Conservation (phyloP, 108 stramenopile species). For the Aureococcus anophagefferens region DNA sequence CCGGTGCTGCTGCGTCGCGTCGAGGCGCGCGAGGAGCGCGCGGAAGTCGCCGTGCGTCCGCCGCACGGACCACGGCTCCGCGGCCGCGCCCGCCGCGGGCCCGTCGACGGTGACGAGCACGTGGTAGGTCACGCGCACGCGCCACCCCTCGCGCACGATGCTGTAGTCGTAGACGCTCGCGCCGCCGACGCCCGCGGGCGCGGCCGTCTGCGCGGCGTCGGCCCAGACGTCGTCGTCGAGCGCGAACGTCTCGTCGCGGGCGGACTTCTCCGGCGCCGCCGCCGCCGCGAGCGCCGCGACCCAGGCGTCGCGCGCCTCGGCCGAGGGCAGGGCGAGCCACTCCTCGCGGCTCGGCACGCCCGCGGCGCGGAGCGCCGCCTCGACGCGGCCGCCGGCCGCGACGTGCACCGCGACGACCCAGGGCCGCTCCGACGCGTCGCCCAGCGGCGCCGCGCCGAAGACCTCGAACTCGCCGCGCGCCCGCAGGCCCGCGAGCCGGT, state of each 20-base stretch:
- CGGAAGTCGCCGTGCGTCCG: neutral
- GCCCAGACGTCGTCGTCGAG: neutral
- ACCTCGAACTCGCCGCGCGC: neutral
- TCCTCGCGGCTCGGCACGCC: too few species aligned
- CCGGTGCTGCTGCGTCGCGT: neutral
- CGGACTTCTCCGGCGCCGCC: too few species aligned
- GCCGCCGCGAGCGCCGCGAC: neutral
- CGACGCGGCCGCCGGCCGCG: neutral
- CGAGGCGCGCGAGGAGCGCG: neutral
- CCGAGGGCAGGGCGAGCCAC: neutral
- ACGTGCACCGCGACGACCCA: neutral
- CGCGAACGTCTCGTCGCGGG: neutral
- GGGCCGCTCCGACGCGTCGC: neutral
- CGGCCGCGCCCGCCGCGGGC: neutral
- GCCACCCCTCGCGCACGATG: neutral
- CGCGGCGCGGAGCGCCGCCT: too few species aligned
- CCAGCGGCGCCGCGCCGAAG: neutral
- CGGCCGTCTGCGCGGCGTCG: neutral
- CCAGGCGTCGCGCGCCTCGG: neutral
- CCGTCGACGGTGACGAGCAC: neutral
- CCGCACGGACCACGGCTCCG: neutral
- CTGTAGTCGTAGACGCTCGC: neutral
- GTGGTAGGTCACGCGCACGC: neutral
- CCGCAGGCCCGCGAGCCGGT: neutral
- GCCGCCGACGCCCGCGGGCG: too few species aligned